These are phyloP conservation scores for Leucaena leucocephala DNA, from an alignment of 306 rosid genomes.

Conservation along the genomic window DNA sequence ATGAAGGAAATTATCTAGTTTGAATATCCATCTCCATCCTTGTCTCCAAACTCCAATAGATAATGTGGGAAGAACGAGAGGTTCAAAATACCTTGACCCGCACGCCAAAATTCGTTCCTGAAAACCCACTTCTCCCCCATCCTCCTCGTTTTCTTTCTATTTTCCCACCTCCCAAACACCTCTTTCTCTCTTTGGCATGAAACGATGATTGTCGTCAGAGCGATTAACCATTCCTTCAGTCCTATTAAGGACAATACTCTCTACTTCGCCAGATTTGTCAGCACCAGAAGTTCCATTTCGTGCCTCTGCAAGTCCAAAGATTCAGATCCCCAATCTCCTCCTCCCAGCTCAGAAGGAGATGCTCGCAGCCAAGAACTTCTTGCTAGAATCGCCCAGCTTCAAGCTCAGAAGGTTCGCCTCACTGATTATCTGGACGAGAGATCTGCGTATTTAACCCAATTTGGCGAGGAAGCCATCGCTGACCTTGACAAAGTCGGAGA, in stretches of 20 bases:
- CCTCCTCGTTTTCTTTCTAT: background rate
- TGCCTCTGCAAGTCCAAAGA: slow-evolving; percentile 66
- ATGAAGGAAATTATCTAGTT: background rate
- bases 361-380: slow-evolving; percentile 71
- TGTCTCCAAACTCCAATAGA: slow-evolving; percentile 36
- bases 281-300: slow-evolving; percentile 40
- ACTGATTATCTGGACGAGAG: slow-evolving; percentile 74
- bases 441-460: slow-evolving; percentile 68
- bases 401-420: slow-evolving; percentile 79
- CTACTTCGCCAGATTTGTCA: slow-evolving; percentile 38
- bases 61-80: slow-evolving; percentile 61
- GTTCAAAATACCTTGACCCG: slow-evolving; percentile 44
- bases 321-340: slow-evolving; percentile 52
- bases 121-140: slow-evolving; percentile 8
- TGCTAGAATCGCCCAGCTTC: slow-evolving; percentile 78
- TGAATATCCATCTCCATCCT: slow-evolving; percentile 2
- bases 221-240: slow-evolving; percentile 58
- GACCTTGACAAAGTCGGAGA: slow-evolving; percentile 85
- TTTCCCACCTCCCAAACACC: slow-evolving; percentile 8
- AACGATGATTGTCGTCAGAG: slow-evolving; percentile 66
- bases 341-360: slow-evolving; percentile 57
- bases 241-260: slow-evolving; percentile 32
- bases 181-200: slow-evolving; percentile 6
- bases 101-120: background rate
- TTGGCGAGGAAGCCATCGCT: slow-evolving; percentile 76